A percentile compares a stretch with the other conserved stretches of the same genome.
Conservation (phyloP, 768 basidiomycete genomes). For the Pulveroboletus sp. region DNA sequence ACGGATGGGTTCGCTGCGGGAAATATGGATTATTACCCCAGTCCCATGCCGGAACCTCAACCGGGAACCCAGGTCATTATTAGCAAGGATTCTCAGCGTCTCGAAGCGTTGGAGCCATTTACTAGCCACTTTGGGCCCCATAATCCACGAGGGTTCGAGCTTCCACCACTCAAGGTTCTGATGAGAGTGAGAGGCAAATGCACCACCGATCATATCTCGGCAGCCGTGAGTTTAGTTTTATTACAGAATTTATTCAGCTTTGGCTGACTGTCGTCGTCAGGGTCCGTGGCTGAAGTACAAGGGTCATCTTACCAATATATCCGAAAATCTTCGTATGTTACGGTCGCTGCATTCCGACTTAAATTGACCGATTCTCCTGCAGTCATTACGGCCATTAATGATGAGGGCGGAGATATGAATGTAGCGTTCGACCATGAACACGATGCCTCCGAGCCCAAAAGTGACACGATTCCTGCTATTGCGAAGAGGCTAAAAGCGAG, state of each 20-base stretch:
- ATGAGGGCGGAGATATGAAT: slow-evolving; percentile 92
- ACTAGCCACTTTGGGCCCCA: slow-evolving; percentile 59
- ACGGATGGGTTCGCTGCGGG: slow-evolving; percentile 76
- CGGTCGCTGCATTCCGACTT: background rate
- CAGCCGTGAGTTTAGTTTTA: slow-evolving; percentile 59
- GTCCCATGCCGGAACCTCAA: slow-evolving; percentile 65
- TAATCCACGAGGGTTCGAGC: slow-evolving; percentile 59
- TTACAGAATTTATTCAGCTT: background rate
- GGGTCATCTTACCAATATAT: slow-evolving; percentile 93
- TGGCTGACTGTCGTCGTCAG: slow-evolving; percentile 34
- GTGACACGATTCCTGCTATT: slow-evolving; percentile 84
- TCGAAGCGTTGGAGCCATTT: slow-evolving; percentile 88
- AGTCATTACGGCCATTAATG: slow-evolving; percentile 96
- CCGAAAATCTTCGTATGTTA: slow-evolving; percentile 84
- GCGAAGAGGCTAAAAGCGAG: slow-evolving; percentile 86
- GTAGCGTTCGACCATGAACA: slow-evolving; percentile 78
- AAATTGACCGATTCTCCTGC: slow-evolving; percentile 6
- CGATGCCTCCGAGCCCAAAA: slow-evolving; percentile 37
- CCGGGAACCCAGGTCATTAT: slow-evolving; percentile 79
- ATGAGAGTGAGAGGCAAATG: slow-evolving; percentile 97
- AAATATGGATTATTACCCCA: slow-evolving; percentile 71
- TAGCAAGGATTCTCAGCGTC: slow-evolving; percentile 69
- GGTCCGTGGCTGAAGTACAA: slow-evolving; percentile 99
- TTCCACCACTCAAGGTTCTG: slow-evolving; percentile 78
- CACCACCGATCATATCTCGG: slow-evolving; percentile 98